These are phyloP conservation scores for Pythium periplocum DNA, from an alignment of 352 stramenopile genomes.

Conservation along the genomic window DNA sequence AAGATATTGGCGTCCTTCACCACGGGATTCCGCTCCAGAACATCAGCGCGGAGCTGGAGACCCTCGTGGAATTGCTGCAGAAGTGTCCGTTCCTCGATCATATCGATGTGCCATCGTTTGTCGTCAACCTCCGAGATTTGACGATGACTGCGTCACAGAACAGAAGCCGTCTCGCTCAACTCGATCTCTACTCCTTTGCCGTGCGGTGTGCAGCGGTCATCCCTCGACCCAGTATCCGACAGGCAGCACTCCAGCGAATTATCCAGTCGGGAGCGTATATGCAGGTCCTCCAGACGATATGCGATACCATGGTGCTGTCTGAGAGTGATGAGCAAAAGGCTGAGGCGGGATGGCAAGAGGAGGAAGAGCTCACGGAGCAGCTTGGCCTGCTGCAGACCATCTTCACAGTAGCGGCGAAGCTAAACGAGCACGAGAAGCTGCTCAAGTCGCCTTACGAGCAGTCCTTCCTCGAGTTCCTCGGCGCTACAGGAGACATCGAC, in stretches of 20 bases:
- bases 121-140: slow-evolving; percentile 22
- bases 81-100: slow-evolving; percentile 38
- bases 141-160: not conserved
- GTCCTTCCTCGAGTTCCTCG: slow-evolving; percentile 23
- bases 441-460: slow-evolving; percentile 20
- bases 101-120: slow-evolving; percentile 30
- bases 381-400: slow-evolving; percentile 18
- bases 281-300: slow-evolving; percentile 20
- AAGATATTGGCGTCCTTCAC: not conserved
- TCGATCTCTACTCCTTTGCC: slow-evolving; percentile 21
- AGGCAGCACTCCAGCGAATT: slow-evolving; percentile 23
- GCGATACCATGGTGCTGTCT: slow-evolving; percentile 13
- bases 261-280: slow-evolving; percentile 25
- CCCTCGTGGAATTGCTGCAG: slow-evolving; percentile 29
- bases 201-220: slow-evolving; percentile 25
- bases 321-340: slow-evolving; percentile 1
- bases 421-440: slow-evolving; percentile 17
- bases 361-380: slow-evolving; percentile 20
- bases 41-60: slow-evolving; percentile 18
- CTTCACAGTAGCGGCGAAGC: slow-evolving; percentile 18
- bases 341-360: not conserved
- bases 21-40: slow-evolving; percentile 4
- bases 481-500: slow-evolving; percentile 17
- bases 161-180: not conserved
- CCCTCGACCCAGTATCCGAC: slow-evolving; percentile 16